phyloP scores from a whole-genome alignment of 2,329 filamentous ascomycete genomes.

The Aureobasidium mangrovei region DNA sequence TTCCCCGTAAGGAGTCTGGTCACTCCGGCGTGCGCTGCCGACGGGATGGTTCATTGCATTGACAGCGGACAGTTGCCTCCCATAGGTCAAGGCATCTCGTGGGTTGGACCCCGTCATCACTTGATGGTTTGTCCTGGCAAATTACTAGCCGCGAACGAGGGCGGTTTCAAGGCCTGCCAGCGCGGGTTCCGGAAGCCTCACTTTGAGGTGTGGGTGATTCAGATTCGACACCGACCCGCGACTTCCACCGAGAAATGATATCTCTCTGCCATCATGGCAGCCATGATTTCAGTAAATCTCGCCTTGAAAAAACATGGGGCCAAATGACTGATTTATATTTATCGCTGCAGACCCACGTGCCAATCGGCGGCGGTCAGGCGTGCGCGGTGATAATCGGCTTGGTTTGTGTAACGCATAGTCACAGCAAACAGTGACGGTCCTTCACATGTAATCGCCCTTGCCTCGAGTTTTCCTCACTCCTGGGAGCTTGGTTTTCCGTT shows the following conservation, averaged over 20 bases:
- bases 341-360: slow-evolving; percentile 6
- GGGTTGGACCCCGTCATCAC: neutral
- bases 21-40: neutral
- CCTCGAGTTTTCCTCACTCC: neutral
- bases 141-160: neutral
- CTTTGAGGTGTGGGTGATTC: neutral
- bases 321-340: slow-evolving; percentile 4
- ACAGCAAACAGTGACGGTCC: slow-evolving; percentile 5
- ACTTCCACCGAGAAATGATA: neutral
- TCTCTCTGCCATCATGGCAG: neutral
- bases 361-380: neutral
- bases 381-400: neutral
- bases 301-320: slow-evolving; percentile 1
- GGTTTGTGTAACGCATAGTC: neutral
- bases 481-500: neutral
- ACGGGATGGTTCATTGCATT: slow-evolving; percentile 1
- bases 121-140: slow-evolving; percentile 5
- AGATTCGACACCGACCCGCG: slow-evolving; percentile 3
- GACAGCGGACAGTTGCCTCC: slow-evolving; percentile 7
- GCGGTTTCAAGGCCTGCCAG: neutral
- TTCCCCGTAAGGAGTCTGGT: neutral
- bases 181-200: slow-evolving; percentile 9
- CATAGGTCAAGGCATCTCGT: neutral
- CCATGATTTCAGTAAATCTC: neutral
- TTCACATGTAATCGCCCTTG: neutral